Conservation (phyloP, 768 basidiomycete genomes). For the Agaricus subrufescens region DNA sequence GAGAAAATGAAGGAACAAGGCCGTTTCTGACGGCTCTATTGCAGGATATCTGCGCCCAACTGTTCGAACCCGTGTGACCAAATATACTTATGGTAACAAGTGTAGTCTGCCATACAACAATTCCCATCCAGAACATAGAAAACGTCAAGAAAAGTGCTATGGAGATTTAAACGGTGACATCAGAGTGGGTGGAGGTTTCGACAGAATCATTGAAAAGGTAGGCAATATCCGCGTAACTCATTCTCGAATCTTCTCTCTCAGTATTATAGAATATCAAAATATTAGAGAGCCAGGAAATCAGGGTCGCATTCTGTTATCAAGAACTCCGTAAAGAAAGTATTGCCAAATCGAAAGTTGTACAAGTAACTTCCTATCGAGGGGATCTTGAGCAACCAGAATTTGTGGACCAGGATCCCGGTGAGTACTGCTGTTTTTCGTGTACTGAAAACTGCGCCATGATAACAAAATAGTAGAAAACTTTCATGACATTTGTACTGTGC, state of each 20-base stretch:
- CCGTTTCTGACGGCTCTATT: constrained; percentile 26
- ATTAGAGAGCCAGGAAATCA: constrained; percentile 16
- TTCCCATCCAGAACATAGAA: constrained; percentile 18
- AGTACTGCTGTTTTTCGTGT: neutral
- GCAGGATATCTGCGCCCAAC: constrained; percentile 24
- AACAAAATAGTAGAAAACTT: constrained; percentile 9
- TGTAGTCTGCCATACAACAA: constrained; percentile 16
- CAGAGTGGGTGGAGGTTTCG: neutral
- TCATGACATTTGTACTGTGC: constrained; percentile 4
- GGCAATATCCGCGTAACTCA: neutral
- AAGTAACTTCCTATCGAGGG: constrained; percentile 14
- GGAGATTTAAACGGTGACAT: neutral
- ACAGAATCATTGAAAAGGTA: constrained; percentile 5
- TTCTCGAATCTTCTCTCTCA: neutral
- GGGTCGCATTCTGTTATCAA: too few species aligned
- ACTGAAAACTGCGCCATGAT: neutral
- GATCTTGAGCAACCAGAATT: constrained; percentile 9
- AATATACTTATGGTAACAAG: constrained; percentile 19
- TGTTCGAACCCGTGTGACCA: constrained; percentile 22
- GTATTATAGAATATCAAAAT: constrained; percentile 15
- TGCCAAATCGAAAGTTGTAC: too few species aligned
- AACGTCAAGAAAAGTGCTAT: constrained; percentile 4
- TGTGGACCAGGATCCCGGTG: constrained; percentile 13
- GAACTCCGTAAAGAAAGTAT: too few species aligned
- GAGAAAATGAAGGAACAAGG: constrained; percentile 21